A percentile compares a stretch with the other conserved stretches of the same genome.
Evolutionary conservation across 1,284 basidiomycete species (phyloP).

Genomic region (Coniferiporia sulphurascens): DNA sequence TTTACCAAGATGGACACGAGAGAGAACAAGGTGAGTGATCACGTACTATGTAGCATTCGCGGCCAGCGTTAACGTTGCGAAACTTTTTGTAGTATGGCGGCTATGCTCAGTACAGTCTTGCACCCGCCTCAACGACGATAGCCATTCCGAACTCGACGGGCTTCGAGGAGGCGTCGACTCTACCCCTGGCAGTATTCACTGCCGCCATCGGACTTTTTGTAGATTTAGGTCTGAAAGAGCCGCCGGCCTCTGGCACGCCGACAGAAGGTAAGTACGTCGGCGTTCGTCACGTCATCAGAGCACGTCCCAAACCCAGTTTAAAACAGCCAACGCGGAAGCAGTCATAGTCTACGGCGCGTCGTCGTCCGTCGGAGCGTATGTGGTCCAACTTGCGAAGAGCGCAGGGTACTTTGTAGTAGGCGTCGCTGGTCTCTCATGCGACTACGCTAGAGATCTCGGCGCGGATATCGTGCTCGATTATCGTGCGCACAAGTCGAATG

Average conservation of each 20-base stretch:
- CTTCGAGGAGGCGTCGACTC: conserved; percentile 30
- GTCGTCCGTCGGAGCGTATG: conserved; percentile 30
- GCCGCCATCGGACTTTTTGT: conserved; percentile 30
- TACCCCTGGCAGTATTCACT: conserved; percentile 31
- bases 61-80: not conserved
- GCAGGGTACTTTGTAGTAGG: conserved; percentile 25
- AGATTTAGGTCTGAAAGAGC: conserved; percentile 22
- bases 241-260: conserved; percentile 7
- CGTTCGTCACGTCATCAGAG: not conserved
- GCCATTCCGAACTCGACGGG: conserved; percentile 10
- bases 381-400: conserved; percentile 30
- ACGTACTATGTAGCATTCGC: not conserved
- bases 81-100: conserved; percentile 11
- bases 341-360: conserved; percentile 31
- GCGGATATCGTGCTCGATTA: conserved; percentile 28
- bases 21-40: conserved; percentile 9
- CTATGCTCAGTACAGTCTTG: conserved; percentile 15
- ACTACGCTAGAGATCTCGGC: conserved; percentile 22
- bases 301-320: not conserved
- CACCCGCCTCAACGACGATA: conserved; percentile 10
- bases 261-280: not conserved
- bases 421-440: conserved; percentile 24
- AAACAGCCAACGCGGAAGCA: conserved; percentile 10
- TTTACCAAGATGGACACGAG: conserved; percentile 24
- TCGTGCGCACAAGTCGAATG: conserved; percentile 20